phyloP scores from a whole-genome alignment of 2,329 filamentous ascomycete genomes.

The Xylariales sp. region DNA sequence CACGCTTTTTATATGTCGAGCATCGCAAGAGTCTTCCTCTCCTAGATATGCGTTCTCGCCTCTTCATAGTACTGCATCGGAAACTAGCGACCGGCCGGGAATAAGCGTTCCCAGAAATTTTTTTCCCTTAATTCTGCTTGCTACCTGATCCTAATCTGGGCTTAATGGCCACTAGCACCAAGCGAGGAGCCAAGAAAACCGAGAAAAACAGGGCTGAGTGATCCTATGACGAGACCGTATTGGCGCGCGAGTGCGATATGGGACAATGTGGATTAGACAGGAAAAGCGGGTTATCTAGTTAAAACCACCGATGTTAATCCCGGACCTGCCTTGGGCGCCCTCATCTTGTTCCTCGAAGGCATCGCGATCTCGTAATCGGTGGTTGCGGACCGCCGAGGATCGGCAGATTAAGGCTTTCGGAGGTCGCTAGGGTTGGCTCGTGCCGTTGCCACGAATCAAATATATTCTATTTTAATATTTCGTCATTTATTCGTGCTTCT shows the following conservation, averaged over 20 bases:
- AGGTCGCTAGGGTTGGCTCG: conserved; percentile 5
- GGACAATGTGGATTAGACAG: conserved; percentile 26
- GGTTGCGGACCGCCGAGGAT: conserved; percentile 40
- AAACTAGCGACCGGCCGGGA: conserved; percentile 25
- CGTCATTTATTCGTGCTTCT: conserved; percentile 1
- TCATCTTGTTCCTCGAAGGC: not conserved
- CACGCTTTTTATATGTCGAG: conserved; percentile 14
- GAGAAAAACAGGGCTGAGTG: conserved; percentile 22
- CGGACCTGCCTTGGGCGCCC: not conserved
- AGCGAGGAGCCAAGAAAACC: conserved; percentile 8
- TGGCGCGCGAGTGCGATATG: conserved; percentile 12
- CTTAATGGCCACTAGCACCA: conserved; percentile 26
- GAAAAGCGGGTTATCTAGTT: conserved; percentile 27
- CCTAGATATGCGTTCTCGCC: not conserved
- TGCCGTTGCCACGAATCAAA: not conserved
- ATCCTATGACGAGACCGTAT: conserved; percentile 27
- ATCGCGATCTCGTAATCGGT: conserved; percentile 27
- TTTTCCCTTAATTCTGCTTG: not conserved
- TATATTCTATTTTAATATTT: not conserved
- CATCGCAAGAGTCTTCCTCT: conserved; percentile 7
- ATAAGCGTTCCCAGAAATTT: conserved; percentile 22
- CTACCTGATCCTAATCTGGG: conserved; percentile 18
- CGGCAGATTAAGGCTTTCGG: conserved; percentile 33
- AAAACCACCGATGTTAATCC: not conserved
- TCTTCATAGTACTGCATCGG: not conserved